These are phyloP conservation scores for Candida cerambycidarum DNA, from an alignment of 805 yeast genomes.

Conservation along the genomic window DNA sequence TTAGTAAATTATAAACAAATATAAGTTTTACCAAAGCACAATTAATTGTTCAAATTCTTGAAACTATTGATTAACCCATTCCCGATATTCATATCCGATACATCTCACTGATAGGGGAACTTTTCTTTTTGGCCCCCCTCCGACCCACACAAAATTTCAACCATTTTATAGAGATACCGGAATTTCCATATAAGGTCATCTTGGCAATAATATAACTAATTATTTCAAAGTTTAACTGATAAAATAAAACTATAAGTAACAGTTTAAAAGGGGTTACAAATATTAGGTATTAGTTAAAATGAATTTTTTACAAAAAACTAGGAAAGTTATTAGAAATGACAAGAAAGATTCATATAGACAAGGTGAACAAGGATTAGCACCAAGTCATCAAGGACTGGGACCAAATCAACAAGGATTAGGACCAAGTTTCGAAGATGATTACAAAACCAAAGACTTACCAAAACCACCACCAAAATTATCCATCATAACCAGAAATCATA, in stretches of 20 bases:
- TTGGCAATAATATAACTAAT: neutral
- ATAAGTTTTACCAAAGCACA: too few species aligned
- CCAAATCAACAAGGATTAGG: neutral
- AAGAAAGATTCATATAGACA: neutral
- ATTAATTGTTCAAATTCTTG: too few species aligned
- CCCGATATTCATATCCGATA: neutral
- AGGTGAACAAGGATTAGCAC: neutral
- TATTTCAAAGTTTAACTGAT: too few species aligned
- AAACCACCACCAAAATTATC: constrained; percentile 8
- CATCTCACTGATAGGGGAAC: neutral
- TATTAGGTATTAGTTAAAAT: too few species aligned
- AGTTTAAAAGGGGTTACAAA: too few species aligned
- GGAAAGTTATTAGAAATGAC: neutral
- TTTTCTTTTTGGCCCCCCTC: constrained; percentile 5
- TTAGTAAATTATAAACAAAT: too few species aligned
- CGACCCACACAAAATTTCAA: constrained; percentile 4
- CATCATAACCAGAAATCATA: constrained; percentile 4
- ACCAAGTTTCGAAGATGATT: constrained; percentile 2
- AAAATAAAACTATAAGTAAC: too few species aligned
- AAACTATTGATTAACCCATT: too few species aligned
- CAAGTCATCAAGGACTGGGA: too few species aligned
- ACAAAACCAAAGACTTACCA: neutral
- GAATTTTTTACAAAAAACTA: constrained; percentile 3
- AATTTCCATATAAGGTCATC: constrained; percentile 1
- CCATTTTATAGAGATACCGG: constrained; percentile 2